Percentiles rank a stretch among this genome's conserved stretches.
phyloP scores from a whole-genome alignment of 2,329 filamentous ascomycete genomes.

The Fusarium verticillioides region DNA sequence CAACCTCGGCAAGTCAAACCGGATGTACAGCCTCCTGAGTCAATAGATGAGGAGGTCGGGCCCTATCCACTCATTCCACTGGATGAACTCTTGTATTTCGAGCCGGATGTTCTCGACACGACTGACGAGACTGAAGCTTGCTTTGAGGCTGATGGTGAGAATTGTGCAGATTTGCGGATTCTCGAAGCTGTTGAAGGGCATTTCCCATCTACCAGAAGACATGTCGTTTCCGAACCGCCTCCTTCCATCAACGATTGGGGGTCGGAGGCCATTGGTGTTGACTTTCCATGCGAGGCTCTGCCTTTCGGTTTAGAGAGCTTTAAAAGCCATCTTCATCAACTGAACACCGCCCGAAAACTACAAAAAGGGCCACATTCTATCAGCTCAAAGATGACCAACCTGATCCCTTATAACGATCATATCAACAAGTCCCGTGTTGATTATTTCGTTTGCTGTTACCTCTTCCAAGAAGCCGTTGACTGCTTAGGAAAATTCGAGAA shows the following conservation, averaged over 20 bases:
- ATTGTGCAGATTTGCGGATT: accelerated
- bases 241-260: accelerated
- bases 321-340: accelerated
- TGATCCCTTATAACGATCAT: accelerated
- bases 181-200: accelerated
- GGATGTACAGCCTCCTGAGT: accelerated
- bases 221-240: accelerated
- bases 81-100: not conserved
- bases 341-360: accelerated
- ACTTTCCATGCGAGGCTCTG: too few relatives aligned
- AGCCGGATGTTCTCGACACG: not conserved
- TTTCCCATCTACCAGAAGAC: accelerated
- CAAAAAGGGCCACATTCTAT: accelerated
- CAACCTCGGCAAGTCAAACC: accelerated
- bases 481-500: accelerated
- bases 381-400: accelerated
- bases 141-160: accelerated
- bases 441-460: not conserved
- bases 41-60: accelerated
- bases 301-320: too few relatives aligned
- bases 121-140: not conserved
- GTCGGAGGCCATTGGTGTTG: accelerated
- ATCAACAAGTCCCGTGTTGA: not conserved
- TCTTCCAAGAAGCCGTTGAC: accelerated
- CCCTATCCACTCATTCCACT: accelerated